Evolutionary conservation across 768 basidiomycete genomes (phyloP).

Genomic region (Chalciporus piperatus): DNA sequence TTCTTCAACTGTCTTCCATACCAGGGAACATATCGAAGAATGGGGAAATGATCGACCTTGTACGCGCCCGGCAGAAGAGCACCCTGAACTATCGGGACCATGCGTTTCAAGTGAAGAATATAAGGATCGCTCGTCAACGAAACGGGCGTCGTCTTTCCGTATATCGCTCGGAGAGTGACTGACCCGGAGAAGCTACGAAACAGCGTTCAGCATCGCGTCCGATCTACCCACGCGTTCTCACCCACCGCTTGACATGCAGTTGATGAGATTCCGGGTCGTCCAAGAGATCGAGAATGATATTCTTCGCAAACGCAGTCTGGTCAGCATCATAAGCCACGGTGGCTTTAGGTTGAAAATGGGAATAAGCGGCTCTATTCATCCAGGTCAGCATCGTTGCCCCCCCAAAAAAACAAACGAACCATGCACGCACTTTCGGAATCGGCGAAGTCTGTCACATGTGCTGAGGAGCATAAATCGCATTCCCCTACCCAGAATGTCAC

Average conservation of each 20-base stretch:
- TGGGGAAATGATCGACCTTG: slow-evolving; percentile 35
- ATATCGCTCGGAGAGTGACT: slow-evolving; percentile 26
- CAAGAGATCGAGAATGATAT: slow-evolving; percentile 21
- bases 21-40: slow-evolving; percentile 52
- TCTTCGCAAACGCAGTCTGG: slow-evolving; percentile 37
- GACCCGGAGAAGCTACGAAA: slow-evolving; percentile 25
- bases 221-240: slow-evolving; percentile 19
- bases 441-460: slow-evolving; percentile 54
- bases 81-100: slow-evolving; percentile 28
- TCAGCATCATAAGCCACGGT: slow-evolving; percentile 44
- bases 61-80: slow-evolving; percentile 33
- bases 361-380: slow-evolving; percentile 44
- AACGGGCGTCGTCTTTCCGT: slow-evolving; percentile 24
- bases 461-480: slow-evolving; percentile 55
- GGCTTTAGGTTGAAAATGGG: slow-evolving; percentile 50
- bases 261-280: slow-evolving; percentile 22
- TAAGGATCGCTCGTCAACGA: slow-evolving; percentile 18
- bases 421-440: slow-evolving; percentile 46
- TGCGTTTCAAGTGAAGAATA: slow-evolving; percentile 27
- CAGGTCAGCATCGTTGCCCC: no score
- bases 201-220: not conserved
- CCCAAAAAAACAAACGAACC: no score
- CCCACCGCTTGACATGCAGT: slow-evolving; percentile 35
- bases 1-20: slow-evolving; percentile 53
- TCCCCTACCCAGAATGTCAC: slow-evolving; percentile 55